A percentile compares a stretch with the other conserved stretches of the same genome.
Conservation (phyloP, 1,139 yeast species). For the Suhomyces chickasaworum region DNA sequence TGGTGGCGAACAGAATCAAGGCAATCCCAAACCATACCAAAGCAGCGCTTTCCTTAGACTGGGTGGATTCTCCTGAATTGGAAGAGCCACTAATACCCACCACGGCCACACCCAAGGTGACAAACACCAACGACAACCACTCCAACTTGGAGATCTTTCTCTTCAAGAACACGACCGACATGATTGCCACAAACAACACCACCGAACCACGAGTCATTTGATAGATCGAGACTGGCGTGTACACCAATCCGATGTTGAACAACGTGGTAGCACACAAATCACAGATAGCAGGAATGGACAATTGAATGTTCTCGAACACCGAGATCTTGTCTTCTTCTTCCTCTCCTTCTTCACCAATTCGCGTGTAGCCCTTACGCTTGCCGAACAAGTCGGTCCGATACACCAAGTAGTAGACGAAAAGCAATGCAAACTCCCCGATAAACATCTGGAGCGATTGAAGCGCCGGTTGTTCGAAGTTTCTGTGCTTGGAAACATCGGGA, state of each 20-base stretch:
- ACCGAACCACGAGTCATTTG: constrained; percentile 85
- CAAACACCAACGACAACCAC: constrained; percentile 65
- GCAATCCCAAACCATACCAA: constrained; percentile 55
- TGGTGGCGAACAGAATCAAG: constrained; percentile 61
- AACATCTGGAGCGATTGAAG: constrained; percentile 83
- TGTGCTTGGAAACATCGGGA: constrained; percentile 41
- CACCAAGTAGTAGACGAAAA: constrained; percentile 46
- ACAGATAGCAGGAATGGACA: constrained; percentile 67
- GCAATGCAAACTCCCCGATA: constrained; percentile 63
- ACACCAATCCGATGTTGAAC: constrained; percentile 72
- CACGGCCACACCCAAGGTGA: constrained; percentile 66
- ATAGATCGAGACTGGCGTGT: constrained; percentile 79
- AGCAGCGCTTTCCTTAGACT: constrained; percentile 23
- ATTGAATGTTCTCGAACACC: constrained; percentile 29
- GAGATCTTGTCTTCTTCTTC: constrained; percentile 15
- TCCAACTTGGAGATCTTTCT: constrained; percentile 60
- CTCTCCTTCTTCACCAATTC: constrained; percentile 15
- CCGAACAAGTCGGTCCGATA: constrained; percentile 23
- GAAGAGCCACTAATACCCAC: constrained; percentile 71
- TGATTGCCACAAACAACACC: constrained; percentile 73
- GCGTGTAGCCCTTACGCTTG: constrained; percentile 20
- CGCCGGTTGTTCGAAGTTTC: constrained; percentile 73
- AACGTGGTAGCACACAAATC: constrained; percentile 75
- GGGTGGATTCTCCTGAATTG: constrained; percentile 19
- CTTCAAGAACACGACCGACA: constrained; percentile 65